Evolutionary conservation across 176 grass and related monocot species (phyloP), one percentile per base, ranked within the genome.

Genomic region (Carex cristatella): DNA sequence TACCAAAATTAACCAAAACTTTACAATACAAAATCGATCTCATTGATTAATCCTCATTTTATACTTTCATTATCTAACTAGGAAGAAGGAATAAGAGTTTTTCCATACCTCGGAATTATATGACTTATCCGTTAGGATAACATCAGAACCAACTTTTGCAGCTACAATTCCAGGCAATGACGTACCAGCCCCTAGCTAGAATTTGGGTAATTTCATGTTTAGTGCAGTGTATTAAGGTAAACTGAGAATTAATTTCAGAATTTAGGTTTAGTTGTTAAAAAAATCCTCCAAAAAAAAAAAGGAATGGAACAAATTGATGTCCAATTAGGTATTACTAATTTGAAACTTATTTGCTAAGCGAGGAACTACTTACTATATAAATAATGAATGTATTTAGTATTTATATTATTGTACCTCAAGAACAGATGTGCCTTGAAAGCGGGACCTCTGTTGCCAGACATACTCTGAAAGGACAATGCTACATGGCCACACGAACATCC

Each of bases 401-500:
- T 10, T 8, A 8, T 55, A 55, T 56, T 33, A 76, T 30, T 2
- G 1, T 56, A 90, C 92, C 90, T 97, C 90, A 37, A 97, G 86
- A 62, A 94, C 92, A 10, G 59, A 88, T 18, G 32, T 77, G 65
- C 67, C 33, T 68, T 85, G 83, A 83, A 97, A 94, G 1, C 88
- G 87, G 10, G 87, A 61, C 31, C 63, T 88, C 58, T 97, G 92
- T 61, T 93, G 95, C 92, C 94, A 94, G 30, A 97, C 86, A 38
- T 93, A 94, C 76, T 97, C 94, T 0, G 91, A 86, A 18, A 97
- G 92, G 70, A 97, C 90, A 84, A 88, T 74, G 56, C 92, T 91
- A 83, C 92, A 93, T 32, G 87, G 90, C 94, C 92, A 97, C 61
- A 97, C 94, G 79, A 97, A 97, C 94, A 97, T 93, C 35, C 89